A percentile compares a stretch with the other conserved stretches of the same genome.
Evolutionary conservation across 495 filamentous ascomycete species (phyloP).

Genomic region (Neurospora tetraspora): DNA sequence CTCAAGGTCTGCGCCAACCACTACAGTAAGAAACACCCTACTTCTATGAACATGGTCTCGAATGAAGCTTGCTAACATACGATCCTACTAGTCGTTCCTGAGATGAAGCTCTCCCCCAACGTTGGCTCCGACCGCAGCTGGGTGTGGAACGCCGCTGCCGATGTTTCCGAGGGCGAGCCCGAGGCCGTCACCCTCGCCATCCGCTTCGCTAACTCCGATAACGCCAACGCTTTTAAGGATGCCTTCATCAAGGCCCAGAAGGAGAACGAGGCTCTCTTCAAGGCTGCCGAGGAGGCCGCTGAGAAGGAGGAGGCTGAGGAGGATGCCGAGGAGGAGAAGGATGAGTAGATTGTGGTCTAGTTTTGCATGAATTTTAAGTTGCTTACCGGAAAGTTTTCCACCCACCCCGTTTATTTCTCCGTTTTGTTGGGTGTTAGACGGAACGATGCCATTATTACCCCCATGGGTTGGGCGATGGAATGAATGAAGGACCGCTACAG

Average conservation of each 20-base stretch:
- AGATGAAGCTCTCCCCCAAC: conserved; percentile 97
- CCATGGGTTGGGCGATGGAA: background rate
- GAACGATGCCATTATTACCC: background rate
- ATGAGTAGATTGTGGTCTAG: conserved; percentile 1
- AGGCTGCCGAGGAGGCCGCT: conserved; percentile 33
- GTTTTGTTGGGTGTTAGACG: background rate
- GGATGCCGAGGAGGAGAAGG: conserved; percentile 20
- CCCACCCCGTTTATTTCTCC: background rate
- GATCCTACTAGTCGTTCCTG: conserved; percentile 68
- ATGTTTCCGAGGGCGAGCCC: conserved; percentile 96
- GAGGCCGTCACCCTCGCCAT: conserved; percentile 95
- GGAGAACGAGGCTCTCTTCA: conserved; percentile 84
- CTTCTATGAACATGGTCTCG: background rate
- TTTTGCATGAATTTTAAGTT: background rate
- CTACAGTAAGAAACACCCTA: conserved; percentile 62
- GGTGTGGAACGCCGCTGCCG: conserved; percentile 98
- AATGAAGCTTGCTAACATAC: conserved; percentile 1
- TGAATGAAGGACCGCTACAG: background rate
- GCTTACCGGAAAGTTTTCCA: background rate
- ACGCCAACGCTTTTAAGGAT: conserved; percentile 96
- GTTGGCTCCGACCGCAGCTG: conserved; percentile 96
- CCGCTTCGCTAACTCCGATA: conserved; percentile 95
- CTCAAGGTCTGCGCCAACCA: conserved; percentile 99
- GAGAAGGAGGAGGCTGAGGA: conserved; percentile 14
- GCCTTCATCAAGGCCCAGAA: conserved; percentile 96